phyloP scores from a whole-genome alignment of 768 basidiomycete genomes.

The Sarcodon sp. region DNA sequence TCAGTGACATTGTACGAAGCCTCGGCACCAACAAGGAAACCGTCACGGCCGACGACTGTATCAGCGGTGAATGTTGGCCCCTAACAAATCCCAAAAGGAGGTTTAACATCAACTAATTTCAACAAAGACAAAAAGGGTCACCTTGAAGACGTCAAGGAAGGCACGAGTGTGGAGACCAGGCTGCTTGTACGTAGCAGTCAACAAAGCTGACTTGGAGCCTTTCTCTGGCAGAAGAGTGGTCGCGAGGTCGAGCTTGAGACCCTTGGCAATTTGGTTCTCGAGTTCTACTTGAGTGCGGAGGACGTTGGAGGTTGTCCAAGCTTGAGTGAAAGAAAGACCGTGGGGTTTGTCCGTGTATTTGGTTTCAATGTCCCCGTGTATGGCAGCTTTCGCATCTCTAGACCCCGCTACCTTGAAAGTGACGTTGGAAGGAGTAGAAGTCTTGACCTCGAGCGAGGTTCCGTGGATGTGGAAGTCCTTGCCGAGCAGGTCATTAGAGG shows the following conservation, averaged over 20 bases:
- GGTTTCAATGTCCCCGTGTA: constrained; percentile 88
- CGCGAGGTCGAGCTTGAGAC: constrained; percentile 88
- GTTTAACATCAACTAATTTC: constrained; percentile 5
- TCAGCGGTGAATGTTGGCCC: constrained; percentile 97
- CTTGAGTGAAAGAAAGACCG: constrained; percentile 87
- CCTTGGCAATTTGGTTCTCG: constrained; percentile 95
- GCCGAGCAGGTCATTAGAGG: constrained; percentile 84
- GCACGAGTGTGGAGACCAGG: constrained; percentile 89
- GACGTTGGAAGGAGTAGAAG: constrained; percentile 78
- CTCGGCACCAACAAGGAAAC: constrained; percentile 95
- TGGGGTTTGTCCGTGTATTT: constrained; percentile 89
- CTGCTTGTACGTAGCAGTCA: constrained; percentile 89
- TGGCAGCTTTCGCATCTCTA: constrained; percentile 66
- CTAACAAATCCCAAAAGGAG: constrained; percentile 24
- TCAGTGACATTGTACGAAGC: constrained; percentile 94
- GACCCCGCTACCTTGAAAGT: constrained; percentile 86
- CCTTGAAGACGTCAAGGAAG: constrained; percentile 89
- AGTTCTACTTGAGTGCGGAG: constrained; percentile 89
- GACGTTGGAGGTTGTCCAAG: constrained; percentile 91
- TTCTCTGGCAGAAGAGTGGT: constrained; percentile 82
- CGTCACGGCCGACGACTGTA: constrained; percentile 89
- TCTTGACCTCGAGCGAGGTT: constrained; percentile 73
- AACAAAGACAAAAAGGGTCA: constrained; percentile 18
- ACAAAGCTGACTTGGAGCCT: constrained; percentile 69
- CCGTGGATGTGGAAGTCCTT: constrained; percentile 85